Conservation (phyloP, 768 basidiomycete species). For the Suillus discolor region DNA sequence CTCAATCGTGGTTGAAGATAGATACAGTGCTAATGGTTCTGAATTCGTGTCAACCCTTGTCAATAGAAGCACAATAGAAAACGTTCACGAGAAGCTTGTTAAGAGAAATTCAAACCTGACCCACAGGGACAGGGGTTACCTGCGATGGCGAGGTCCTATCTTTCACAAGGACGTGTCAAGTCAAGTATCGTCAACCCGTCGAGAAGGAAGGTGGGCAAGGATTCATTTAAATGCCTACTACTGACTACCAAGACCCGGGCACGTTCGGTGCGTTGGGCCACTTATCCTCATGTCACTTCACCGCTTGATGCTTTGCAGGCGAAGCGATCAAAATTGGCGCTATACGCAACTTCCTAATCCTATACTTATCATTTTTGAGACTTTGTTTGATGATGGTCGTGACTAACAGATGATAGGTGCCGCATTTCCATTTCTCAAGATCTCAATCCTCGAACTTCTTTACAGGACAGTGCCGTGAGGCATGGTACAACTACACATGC, state of each 20-base stretch:
- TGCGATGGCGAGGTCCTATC: background rate
- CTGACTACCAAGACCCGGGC: too few relatives aligned
- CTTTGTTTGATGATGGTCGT: background rate
- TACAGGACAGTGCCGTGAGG: background rate
- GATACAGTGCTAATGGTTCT: background rate
- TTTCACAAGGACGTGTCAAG: background rate
- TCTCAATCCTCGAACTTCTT: background rate
- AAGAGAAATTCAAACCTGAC: background rate
- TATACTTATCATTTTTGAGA: too few relatives aligned
- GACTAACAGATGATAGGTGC: background rate
- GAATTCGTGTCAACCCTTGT: background rate
- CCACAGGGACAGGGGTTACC: background rate
- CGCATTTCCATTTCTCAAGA: background rate
- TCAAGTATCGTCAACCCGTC: too few relatives aligned
- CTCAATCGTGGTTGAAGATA: background rate
- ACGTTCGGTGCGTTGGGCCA: background rate
- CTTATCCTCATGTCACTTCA: background rate
- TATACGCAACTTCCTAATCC: background rate
- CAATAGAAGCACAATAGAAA: background rate
- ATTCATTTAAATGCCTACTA: background rate
- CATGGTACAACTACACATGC: background rate
- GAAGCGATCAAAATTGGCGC: background rate
- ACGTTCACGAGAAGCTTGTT: background rate
- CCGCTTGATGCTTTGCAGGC: background rate
- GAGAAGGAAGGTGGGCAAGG: background rate